A percentile compares a stretch with the other conserved stretches of the same genome.
phyloP scores from a whole-genome alignment of 73 alveolate species.

The Paramecium caudatum region DNA sequence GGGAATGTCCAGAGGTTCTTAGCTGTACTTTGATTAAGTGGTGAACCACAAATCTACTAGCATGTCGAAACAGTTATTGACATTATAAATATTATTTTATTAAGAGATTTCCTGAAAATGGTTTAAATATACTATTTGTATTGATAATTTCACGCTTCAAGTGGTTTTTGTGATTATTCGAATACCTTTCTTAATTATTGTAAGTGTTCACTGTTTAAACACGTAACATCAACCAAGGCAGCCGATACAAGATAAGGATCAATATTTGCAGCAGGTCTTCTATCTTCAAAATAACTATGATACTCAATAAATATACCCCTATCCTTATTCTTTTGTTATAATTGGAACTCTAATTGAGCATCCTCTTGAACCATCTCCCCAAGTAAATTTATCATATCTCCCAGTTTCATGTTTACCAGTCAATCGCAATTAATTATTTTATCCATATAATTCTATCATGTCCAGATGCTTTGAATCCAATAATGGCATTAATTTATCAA shows the following conservation, averaged over 20 bases:
- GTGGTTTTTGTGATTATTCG: neutral
- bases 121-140: too few species aligned
- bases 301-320: constrained; percentile 71
- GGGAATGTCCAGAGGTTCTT: constrained; percentile 65
- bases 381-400: constrained; percentile 82
- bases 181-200: neutral
- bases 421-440: constrained; percentile 85
- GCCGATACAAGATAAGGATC: constrained; percentile 93
- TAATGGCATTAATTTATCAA: constrained; percentile 75
- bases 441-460: constrained; percentile 83
- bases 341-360: constrained; percentile 95
- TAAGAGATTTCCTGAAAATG: too few species aligned
- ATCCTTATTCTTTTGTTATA: constrained; percentile 79
- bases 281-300: constrained; percentile 89
- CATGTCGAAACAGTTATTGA: constrained; percentile 69
- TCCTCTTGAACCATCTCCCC: constrained; percentile 94
- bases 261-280: constrained; percentile 96
- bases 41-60: constrained; percentile 40
- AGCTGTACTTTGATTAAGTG: constrained; percentile 55
- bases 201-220: neutral
- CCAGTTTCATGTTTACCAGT: constrained; percentile 94
- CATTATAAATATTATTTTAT: neutral
- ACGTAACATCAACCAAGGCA: constrained; percentile 80
- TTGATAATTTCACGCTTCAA: neutral
- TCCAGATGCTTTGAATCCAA: constrained; percentile 72